These are phyloP conservation scores for Fusarium humuli DNA, from an alignment of 2,329 filamentous ascomycete species.

Conservation along the genomic window DNA sequence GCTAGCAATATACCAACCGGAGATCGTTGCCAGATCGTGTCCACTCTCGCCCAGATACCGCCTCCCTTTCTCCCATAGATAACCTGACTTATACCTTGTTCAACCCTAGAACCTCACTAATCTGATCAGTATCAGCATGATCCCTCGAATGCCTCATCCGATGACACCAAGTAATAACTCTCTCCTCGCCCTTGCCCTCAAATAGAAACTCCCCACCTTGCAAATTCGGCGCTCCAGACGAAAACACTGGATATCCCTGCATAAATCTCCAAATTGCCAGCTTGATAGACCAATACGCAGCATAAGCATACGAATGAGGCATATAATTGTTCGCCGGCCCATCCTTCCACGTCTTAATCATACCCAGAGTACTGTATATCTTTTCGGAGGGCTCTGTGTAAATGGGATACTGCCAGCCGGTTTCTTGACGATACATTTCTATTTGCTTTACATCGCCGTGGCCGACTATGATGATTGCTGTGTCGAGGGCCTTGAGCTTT, in stretches of 20 bases:
- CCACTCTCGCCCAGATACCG: too few relatives aligned
- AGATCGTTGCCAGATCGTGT: too few relatives aligned
- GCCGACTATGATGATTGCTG: constrained; percentile 23
- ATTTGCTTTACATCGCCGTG: constrained; percentile 1
- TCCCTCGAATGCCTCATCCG: constrained; percentile 20
- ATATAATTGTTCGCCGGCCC: constrained; percentile 16
- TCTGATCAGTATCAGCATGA: constrained; percentile 26
- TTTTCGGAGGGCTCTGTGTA: constrained; percentile 25
- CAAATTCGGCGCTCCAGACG: constrained; percentile 5
- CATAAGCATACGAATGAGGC: not conserved
- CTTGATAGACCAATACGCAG: not conserved
- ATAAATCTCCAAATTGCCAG: not conserved
- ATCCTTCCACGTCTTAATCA: constrained; percentile 18
- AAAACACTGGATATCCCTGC: constrained; percentile 3
- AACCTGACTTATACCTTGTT: fast-evolving
- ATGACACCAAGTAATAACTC: constrained; percentile 27
- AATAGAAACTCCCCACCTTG: constrained; percentile 36
- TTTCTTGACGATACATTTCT: constrained; percentile 26
- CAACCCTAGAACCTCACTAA: constrained; percentile 17
- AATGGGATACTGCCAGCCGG: constrained; percentile 25
- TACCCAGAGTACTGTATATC: constrained; percentile 21
- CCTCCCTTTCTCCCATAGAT: not conserved
- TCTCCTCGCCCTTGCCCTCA: constrained; percentile 1
- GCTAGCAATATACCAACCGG: too few relatives aligned
- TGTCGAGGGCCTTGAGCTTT: constrained; percentile 16